Conservation (phyloP, 305 asterid genomes). For the Withania somnifera region DNA sequence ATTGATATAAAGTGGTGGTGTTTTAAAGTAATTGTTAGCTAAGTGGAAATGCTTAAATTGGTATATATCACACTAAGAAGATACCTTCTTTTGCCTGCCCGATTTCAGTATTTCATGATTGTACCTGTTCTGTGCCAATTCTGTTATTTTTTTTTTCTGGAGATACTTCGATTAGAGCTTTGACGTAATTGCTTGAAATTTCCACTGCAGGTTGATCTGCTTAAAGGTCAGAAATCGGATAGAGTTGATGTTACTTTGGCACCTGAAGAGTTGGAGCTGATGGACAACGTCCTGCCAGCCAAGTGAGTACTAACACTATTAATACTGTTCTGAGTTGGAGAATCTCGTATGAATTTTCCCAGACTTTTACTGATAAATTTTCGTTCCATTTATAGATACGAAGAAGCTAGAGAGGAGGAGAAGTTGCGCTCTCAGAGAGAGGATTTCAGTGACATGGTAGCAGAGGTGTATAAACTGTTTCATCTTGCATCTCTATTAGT, state of each 20-base stretch:
- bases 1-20: neutral
- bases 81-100: neutral
- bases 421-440: slow-evolving; percentile 71
- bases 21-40: neutral
- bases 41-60: neutral
- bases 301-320: slow-evolving; percentile 33
- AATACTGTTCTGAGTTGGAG: neutral
- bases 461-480: slow-evolving; percentile 48
- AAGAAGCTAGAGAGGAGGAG: slow-evolving; percentile 98
- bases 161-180: neutral
- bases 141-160: neutral
- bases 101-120: neutral
- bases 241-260: slow-evolving; percentile 84
- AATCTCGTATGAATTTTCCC: neutral
- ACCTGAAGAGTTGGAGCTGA: slow-evolving; percentile 79
- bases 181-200: neutral
- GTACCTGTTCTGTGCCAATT: neutral
- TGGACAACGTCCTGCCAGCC: slow-evolving; percentile 94
- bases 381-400: slow-evolving; percentile 38
- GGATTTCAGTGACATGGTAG: slow-evolving; percentile 99
- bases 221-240: slow-evolving; percentile 86
- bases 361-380: neutral
- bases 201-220: slow-evolving; percentile 62
- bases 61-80: neutral
- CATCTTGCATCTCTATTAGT: neutral